phyloP scores from a whole-genome alignment of 257 asterid genomes.

The Petunia secreta region DNA sequence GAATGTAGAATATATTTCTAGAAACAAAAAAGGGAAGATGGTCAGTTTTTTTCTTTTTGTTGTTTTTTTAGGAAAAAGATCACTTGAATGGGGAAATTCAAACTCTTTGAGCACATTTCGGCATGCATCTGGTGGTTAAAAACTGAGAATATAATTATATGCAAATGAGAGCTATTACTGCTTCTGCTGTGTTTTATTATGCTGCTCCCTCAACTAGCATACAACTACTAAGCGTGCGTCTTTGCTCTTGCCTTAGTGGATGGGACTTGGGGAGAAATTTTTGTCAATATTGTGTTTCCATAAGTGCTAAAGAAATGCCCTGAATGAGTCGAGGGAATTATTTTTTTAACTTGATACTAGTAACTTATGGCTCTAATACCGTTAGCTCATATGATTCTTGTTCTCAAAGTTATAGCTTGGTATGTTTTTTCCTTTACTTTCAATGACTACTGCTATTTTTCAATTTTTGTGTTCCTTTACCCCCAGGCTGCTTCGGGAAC shows the following conservation, averaged over 20 bases:
- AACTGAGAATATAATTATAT: background rate
- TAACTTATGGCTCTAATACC: background rate
- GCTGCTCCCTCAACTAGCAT: conserved; percentile 14
- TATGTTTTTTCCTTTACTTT: conserved; percentile 15
- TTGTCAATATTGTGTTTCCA: background rate
- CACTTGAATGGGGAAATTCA: background rate
- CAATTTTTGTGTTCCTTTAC: conserved; percentile 23
- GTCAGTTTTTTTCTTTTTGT: background rate
- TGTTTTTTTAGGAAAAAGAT: background rate
- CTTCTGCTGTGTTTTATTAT: background rate
- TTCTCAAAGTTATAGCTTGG: background rate
- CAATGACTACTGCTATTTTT: background rate
- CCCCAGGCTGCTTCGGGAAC: conserved; percentile 99
- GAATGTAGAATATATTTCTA: background rate
- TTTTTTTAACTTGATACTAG: background rate
- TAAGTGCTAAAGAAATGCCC: background rate
- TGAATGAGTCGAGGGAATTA: background rate
- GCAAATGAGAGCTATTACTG: conserved; percentile 7
- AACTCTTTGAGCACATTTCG: conserved; percentile 14
- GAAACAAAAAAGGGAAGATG: conserved; percentile 14
- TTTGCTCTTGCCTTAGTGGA: conserved; percentile 1
- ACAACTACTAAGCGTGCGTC: background rate
- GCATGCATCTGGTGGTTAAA: background rate
- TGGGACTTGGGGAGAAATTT: background rate
- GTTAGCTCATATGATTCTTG: conserved; percentile 6